Evolutionary conservation across 176 grass and related monocot genomes (phyloP).

Genomic region (Triticum urartu): DNA sequence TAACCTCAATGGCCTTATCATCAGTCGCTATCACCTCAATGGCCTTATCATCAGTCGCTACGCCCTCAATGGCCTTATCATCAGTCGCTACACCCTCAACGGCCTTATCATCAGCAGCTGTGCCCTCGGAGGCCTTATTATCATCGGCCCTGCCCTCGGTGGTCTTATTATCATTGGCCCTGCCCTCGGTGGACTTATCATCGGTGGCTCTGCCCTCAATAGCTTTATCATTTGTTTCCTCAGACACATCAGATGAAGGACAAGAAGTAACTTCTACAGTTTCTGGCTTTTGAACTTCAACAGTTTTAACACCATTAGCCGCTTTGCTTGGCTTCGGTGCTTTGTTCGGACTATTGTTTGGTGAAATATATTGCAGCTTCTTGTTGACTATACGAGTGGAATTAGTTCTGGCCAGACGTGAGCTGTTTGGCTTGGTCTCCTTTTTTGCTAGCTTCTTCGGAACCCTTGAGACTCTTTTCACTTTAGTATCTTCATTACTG

Average conservation of each 20-base stretch:
- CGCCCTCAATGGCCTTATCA: slow-evolving; percentile 20
- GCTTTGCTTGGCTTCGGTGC: slow-evolving; percentile 55
- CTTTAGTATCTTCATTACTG: slow-evolving; percentile 60
- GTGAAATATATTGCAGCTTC: slow-evolving; percentile 66
- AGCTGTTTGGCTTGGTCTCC: slow-evolving; percentile 49
- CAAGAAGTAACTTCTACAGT: slow-evolving; percentile 36
- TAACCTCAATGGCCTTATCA: slow-evolving; percentile 1
- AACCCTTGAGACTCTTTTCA: slow-evolving; percentile 76
- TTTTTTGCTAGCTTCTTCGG: slow-evolving; percentile 83
- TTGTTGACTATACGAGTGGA: slow-evolving; percentile 36
- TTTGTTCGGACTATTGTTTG: slow-evolving; percentile 61
- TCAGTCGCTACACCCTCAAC: not conserved
- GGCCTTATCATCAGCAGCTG: not conserved
- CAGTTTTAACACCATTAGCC: slow-evolving; percentile 38
- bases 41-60: not conserved
- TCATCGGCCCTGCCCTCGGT: slow-evolving; percentile 10
- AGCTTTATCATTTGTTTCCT: slow-evolving; percentile 53
- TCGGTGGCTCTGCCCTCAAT: slow-evolving; percentile 26
- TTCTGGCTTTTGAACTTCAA: slow-evolving; percentile 45
- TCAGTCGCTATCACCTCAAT: not conserved
- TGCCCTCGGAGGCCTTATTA: not conserved
- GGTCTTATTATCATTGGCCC: not conserved
- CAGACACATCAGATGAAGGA: slow-evolving; percentile 62
- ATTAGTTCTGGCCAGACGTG: slow-evolving; percentile 44
- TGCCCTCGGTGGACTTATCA: slow-evolving; percentile 33